Base-by-base conservation (phyloP, 306 rosid species). In the Casuarina equisetifolia region DNA sequence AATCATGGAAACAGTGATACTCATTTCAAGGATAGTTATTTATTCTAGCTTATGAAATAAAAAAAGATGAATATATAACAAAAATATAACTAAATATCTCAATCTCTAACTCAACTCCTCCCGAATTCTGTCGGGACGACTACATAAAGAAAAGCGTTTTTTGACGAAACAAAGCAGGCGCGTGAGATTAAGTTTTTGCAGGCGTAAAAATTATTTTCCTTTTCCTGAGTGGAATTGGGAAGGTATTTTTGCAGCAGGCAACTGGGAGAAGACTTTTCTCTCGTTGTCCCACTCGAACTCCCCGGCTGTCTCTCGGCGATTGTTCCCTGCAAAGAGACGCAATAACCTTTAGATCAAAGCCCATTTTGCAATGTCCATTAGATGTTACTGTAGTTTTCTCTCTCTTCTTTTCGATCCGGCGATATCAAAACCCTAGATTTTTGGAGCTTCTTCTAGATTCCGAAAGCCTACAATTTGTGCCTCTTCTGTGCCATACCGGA, bases 341-440 rank as follows among this genome's bases (percentile, higher is more conserved):
- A 74, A 49, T 25, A 74, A 74, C 68, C 67, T 74, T 39, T 57
- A 62, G 76, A 69, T 76, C 82, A 58, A 69, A 50, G 44, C 74
- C 81, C 79, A n/a, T 53, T 20, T 39, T 32, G 50, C 53, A 35
- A 66, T 44, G 17, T 70, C 45, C 7, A 25, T 70, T 25, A 49
- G 62, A 48, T 42, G 36, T 80, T 78, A n/a, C 68, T 32, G 52
- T 52, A 72, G 57, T 78, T 63, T 44, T 35, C 46, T 76, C 62
- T 72, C 76, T 81, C 73, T 17, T 57, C 20, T 46, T 73, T 83
- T 75, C 82, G 91, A 88, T 90, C 93, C 89, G 62, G 83, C 70
- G 76, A 83, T 58, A 55, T 45, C 74, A 81, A 83, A 89, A 87
- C 91, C 92, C 90, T 86, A 90, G 69, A 80, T 82, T 61, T 86